A percentile compares a stretch with the other conserved stretches of the same genome.
phyloP scores from a whole-genome alignment of 176 grass and related monocot species.

The Hyparrhenia diplandra region DNA sequence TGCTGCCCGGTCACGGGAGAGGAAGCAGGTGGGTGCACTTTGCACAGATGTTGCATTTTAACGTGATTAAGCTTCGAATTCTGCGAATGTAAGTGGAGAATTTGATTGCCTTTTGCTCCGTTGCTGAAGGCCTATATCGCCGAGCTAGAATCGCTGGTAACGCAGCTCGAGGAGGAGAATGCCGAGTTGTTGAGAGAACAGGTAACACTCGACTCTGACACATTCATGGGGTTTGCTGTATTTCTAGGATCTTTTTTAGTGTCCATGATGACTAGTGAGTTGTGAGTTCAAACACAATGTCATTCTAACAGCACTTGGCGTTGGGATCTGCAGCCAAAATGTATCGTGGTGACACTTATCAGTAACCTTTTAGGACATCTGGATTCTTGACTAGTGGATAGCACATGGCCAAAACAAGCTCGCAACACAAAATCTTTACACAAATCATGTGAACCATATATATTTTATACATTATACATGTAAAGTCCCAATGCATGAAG shows the following conservation, averaged over 20 bases:
- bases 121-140: constrained; percentile 75
- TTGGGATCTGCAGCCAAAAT: neutral
- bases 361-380: neutral
- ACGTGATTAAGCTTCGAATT: neutral
- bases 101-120: neutral
- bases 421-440: neutral
- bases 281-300: constrained; percentile 5
- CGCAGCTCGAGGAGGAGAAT: constrained; percentile 81
- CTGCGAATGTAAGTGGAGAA: neutral
- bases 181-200: constrained; percentile 55
- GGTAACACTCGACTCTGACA: constrained; percentile 33
- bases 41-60: neutral
- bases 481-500: neutral
- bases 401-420: neutral
- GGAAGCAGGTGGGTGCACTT: constrained; percentile 66
- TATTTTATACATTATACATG: too few relatives aligned
- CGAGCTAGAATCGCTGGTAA: constrained; percentile 80
- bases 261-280: neutral
- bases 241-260: neutral
- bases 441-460: neutral
- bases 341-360: neutral
- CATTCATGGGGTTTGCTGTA: neutral
- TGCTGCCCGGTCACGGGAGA: constrained; percentile 92
- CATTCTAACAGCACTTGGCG: neutral
- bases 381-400: neutral